A percentile compares a stretch with the other conserved stretches of the same genome.
Evolutionary conservation across 2,329 filamentous ascomycete genomes (phyloP).

Genomic region (Paecilomyces variotii): DNA sequence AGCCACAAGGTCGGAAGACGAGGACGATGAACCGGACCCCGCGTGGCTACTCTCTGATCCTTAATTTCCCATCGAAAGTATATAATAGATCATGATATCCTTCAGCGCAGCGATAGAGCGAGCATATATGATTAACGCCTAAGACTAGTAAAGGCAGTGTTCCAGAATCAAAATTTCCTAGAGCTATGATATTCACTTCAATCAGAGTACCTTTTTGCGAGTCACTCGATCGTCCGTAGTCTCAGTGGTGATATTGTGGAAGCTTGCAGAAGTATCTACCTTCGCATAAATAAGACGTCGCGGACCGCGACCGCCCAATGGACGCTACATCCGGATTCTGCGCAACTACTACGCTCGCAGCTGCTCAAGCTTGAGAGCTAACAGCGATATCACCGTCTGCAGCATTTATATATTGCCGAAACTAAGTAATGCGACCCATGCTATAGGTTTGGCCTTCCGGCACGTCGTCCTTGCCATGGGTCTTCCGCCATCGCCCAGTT

Average conservation of each 20-base stretch:
- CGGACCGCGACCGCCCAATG: neutral
- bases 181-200: neutral
- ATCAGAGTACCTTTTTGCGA: too few species aligned
- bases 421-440: neutral
- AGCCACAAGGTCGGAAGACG: constrained; percentile 24
- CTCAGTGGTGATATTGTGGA: too few species aligned
- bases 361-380: neutral
- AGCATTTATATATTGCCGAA: neutral
- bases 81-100: neutral
- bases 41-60: constrained; percentile 32
- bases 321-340: neutral
- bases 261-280: too few species aligned
- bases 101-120: neutral
- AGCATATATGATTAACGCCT: too few species aligned
- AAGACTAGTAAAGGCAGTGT: neutral
- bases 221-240: neutral
- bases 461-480: neutral
- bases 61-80: constrained; percentile 1
- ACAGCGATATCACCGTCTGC: neutral
- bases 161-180: neutral
- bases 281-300: neutral
- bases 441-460: neutral
- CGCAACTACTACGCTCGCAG: neutral
- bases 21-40: constrained; percentile 38
- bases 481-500: constrained; percentile 24